Evolutionary conservation across 2,329 filamentous ascomycete genomes (phyloP).

Genomic region (Epichloe sylvatica): DNA sequence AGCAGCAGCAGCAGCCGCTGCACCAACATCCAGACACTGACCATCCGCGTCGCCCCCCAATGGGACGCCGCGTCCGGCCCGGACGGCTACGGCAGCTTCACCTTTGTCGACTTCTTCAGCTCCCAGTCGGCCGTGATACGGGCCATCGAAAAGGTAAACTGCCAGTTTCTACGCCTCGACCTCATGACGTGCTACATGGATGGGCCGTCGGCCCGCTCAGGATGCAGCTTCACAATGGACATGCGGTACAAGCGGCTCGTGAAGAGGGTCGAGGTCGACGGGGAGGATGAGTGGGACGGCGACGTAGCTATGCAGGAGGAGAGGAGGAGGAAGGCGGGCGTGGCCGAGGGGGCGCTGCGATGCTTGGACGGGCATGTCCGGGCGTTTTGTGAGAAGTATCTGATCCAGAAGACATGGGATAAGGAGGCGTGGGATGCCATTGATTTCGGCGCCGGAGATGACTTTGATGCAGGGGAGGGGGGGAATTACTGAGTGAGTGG

Average conservation of each 20-base stretch:
- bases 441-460: background rate
- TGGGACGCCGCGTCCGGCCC: constrained; percentile 3
- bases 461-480: background rate
- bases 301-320: constrained; percentile 9
- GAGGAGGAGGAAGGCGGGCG: background rate
- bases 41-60: constrained; percentile 26
- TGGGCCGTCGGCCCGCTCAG: background rate
- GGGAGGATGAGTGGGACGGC: constrained; percentile 8
- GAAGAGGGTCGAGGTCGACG: background rate
- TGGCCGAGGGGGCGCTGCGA: background rate
- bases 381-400: constrained; percentile 3
- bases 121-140: constrained; percentile 14
- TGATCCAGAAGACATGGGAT: background rate
- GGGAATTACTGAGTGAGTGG: background rate
- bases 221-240: constrained; percentile 7
- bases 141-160: constrained; percentile 19
- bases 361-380: constrained; percentile 2
- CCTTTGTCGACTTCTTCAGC: constrained; percentile 24
- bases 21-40: constrained; percentile 26
- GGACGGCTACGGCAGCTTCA: constrained; percentile 11
- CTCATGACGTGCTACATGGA: constrained; percentile 14
- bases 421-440: background rate
- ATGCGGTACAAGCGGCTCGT: constrained; percentile 6
- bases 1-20: constrained; percentile 2
- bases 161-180: constrained; percentile 23